Conservation (phyloP, 2,329 filamentous ascomycete species). For the Lachnellula hyalina region DNA sequence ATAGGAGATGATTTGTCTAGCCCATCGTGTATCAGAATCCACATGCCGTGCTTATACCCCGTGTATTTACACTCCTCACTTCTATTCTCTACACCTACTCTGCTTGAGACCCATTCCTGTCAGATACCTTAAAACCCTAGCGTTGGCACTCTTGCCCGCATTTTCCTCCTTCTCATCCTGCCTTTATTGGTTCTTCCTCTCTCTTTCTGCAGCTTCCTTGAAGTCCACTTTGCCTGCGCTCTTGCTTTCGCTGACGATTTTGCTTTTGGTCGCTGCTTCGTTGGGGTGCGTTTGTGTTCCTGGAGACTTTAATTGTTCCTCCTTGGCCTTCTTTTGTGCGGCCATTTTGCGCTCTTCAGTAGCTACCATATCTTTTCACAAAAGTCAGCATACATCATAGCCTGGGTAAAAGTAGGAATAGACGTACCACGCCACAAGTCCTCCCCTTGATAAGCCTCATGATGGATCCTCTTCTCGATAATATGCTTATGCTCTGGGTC, state of each 20-base stretch:
- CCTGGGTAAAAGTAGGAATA: not conserved
- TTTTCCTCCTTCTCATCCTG: constrained; percentile 9
- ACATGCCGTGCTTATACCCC: too few relatives aligned
- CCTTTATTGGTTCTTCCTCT: constrained; percentile 10
- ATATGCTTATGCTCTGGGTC: constrained; percentile 78
- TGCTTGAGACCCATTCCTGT: too few relatives aligned
- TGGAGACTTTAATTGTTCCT: not conserved
- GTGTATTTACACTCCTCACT: too few relatives aligned
- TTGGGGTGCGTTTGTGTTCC: constrained; percentile 38
- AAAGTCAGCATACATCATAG: constrained; percentile 12
- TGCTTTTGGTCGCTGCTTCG: constrained; percentile 47
- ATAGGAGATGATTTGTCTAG: too few relatives aligned
- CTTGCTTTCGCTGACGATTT: constrained; percentile 51
- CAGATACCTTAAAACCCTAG: not conserved
- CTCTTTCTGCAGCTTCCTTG: constrained; percentile 8
- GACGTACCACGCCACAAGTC: constrained; percentile 84
- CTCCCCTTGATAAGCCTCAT: constrained; percentile 81
- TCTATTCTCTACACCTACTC: too few relatives aligned
- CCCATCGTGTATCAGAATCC: too few relatives aligned
- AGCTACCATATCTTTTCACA: constrained; percentile 70
- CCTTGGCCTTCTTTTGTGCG: constrained; percentile 41
- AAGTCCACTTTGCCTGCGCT: constrained; percentile 22
- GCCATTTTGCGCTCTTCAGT: constrained; percentile 64
- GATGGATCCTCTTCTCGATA: constrained; percentile 82
- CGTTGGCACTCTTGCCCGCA: constrained; percentile 4